Evolutionary conservation across 352 stramenopile species (phyloP).

Genomic region (Peronospora destructor): DNA sequence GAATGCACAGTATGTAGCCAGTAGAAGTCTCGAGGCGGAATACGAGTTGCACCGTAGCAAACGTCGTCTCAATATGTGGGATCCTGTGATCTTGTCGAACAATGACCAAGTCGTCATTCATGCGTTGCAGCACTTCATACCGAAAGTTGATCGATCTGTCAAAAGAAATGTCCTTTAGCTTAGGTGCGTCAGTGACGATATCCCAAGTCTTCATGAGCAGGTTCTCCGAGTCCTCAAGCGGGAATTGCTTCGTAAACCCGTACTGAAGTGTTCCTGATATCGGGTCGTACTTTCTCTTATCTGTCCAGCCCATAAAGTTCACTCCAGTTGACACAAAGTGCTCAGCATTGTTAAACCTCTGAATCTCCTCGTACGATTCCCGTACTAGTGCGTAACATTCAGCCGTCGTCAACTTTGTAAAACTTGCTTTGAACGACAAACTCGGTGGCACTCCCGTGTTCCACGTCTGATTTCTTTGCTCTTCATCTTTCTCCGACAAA

Average conservation of each 20-base stretch:
- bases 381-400: conserved; percentile 46
- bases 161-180: conserved; percentile 45
- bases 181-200: conserved; percentile 34
- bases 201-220: conserved; percentile 42
- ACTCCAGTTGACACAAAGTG: conserved; percentile 33
- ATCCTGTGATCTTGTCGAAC: conserved; percentile 52
- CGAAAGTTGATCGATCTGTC: conserved; percentile 39
- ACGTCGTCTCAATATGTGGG: conserved; percentile 39
- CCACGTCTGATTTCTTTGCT: conserved; percentile 12
- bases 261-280: conserved; percentile 38
- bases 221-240: conserved; percentile 22
- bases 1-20: conserved; percentile 57
- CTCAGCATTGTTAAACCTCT: conserved; percentile 27
- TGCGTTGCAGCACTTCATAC: conserved; percentile 44
- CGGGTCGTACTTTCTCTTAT: conserved; percentile 30
- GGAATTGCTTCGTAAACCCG: conserved; percentile 50
- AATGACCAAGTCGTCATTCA: conserved; percentile 59
- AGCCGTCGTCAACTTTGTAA: conserved; percentile 17
- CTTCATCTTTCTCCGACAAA: conserved; percentile 15
- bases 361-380: conserved; percentile 47
- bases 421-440: conserved; percentile 36
- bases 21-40: conserved; percentile 57
- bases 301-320: conserved; percentile 52
- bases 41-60: conserved; percentile 48
- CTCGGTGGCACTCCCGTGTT: conserved; percentile 30